These are phyloP conservation scores for Desmodesmus armatus DNA, from an alignment of 139 green algal species.

Conservation along the genomic window DNA sequence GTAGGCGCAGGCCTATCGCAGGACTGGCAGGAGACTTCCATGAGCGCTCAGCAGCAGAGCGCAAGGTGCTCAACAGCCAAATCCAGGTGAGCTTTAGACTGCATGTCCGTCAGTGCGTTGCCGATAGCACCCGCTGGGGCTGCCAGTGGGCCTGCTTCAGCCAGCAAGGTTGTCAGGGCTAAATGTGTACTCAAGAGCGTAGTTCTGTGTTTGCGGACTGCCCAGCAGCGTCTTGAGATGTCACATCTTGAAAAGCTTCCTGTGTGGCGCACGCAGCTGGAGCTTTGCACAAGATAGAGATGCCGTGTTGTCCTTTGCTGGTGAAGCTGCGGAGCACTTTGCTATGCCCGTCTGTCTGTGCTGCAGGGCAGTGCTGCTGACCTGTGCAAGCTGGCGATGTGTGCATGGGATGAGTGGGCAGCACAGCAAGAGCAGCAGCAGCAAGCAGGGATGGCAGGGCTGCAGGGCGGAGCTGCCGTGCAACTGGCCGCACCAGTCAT, in stretches of 20 bases:
- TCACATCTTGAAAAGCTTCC: neutral
- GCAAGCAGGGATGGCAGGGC: neutral
- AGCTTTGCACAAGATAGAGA: neutral
- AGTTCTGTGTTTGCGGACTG: neutral
- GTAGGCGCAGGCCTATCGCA: constrained; percentile 56
- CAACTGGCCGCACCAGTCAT: neutral
- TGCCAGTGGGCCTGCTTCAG: neutral
- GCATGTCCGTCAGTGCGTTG: too few relatives aligned
- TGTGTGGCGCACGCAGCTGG: neutral
- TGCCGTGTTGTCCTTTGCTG: neutral
- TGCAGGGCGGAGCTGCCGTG: neutral
- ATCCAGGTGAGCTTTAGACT: constrained; percentile 48
- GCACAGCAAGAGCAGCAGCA: neutral
- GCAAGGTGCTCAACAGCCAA: constrained; percentile 65
- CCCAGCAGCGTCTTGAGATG: neutral
- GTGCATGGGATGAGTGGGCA: constrained; percentile 45
- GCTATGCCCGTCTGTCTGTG: neutral
- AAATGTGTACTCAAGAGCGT: neutral
- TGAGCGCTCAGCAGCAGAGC: constrained; percentile 23
- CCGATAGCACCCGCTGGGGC: neutral
- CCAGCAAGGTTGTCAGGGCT: neutral
- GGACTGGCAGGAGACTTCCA: constrained; percentile 45
- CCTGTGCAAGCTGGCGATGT: constrained; percentile 70
- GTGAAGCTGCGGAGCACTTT: neutral
- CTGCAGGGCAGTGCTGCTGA: constrained; percentile 68